Evolutionary conservation across 2,329 filamentous ascomycete genomes (phyloP), one percentile per base, ranked within the genome.

Genomic region (Huntiella moniliformis): DNA sequence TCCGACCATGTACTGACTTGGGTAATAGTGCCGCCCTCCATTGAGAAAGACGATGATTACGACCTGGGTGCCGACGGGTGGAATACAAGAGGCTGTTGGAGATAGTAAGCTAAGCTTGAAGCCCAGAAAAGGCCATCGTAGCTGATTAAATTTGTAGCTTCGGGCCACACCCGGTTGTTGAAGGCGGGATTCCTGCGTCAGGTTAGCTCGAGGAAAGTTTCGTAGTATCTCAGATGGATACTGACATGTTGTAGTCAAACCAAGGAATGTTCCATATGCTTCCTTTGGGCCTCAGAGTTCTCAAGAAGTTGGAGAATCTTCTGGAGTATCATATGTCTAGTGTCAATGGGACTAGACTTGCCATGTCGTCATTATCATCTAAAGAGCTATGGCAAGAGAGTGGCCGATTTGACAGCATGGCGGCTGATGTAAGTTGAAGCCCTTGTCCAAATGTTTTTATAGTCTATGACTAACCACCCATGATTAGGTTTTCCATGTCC

Each of bases 201-300:
- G 66, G 78, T 80, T 52, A 54, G 62, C 15, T 12, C 12, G 2
- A 36, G 12, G 3, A 36, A 12, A 42, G n/a, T 4, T 3, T 34
- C 11, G 28, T 50, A 17, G 47, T 16, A n/a, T 34, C 5, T 28
- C 2, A 40, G 5, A 13, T 16, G n/a, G 6, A 3, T 40, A 33
- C 44, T 50, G 44, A 50, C 12, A 12, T 11, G 12, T 11, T 33
- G 6, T 53, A 86, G 76, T 79, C 85, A 15, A 82, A 94, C 57
- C 76, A 87, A 5, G 91, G 91, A 22, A 76, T 96, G 33, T 98
- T 95, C 55, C 91, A 98, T 56, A 70, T 94, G 57, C 69, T 98
- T 1, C 91, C 91, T 0, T 64, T 98, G 0, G 91, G 91, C 0
- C 68, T 85, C 28, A 74, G 85, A 22, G 84, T 96, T 0, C 86